phyloP scores from a whole-genome alignment of 2,329 filamentous ascomycete genomes.

The Aspergillus fumigatus region DNA sequence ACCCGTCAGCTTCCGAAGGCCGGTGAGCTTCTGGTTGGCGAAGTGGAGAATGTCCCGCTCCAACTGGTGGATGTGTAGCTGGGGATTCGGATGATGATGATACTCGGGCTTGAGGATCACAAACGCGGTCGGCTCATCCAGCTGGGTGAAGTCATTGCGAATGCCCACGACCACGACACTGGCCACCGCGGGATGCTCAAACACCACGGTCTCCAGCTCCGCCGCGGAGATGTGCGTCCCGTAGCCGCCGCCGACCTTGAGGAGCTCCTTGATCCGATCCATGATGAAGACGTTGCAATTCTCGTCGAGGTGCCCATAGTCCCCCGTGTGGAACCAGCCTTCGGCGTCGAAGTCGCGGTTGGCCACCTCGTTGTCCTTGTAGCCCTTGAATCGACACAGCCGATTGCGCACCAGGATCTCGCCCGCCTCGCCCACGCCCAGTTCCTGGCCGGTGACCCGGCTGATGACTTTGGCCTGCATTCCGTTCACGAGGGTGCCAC shows the following conservation, averaged over 20 bases:
- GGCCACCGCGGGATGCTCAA: constrained; percentile 25
- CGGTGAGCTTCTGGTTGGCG: constrained; percentile 7
- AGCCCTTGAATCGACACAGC: constrained; percentile 13
- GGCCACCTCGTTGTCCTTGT: constrained; percentile 17
- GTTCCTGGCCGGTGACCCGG: constrained; percentile 12
- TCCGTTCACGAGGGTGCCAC: constrained; percentile 16
- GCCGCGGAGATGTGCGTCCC: constrained; percentile 28
- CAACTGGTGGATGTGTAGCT: neutral
- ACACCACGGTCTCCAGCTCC: constrained; percentile 32
- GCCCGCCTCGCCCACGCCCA: constrained; percentile 11
- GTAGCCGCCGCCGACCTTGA: constrained; percentile 35
- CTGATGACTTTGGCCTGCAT: constrained; percentile 15
- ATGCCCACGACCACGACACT: constrained; percentile 34
- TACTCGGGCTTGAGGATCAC: constrained; percentile 13
- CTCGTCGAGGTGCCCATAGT: constrained; percentile 20
- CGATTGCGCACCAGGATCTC: constrained; percentile 21
- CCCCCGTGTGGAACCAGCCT: constrained; percentile 21
- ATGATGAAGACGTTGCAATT: constrained; percentile 19
- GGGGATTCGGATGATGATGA: neutral
- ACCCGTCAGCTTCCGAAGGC: constrained; percentile 10
- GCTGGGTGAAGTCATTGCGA: constrained; percentile 4
- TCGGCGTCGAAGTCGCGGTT: constrained; percentile 16
- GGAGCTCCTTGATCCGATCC: constrained; percentile 26
- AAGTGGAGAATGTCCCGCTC: constrained; percentile 6
- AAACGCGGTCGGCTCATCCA: constrained; percentile 14